phyloP scores from a whole-genome alignment of 2,329 filamentous ascomycete genomes.

The Alternaria ethzedia region DNA sequence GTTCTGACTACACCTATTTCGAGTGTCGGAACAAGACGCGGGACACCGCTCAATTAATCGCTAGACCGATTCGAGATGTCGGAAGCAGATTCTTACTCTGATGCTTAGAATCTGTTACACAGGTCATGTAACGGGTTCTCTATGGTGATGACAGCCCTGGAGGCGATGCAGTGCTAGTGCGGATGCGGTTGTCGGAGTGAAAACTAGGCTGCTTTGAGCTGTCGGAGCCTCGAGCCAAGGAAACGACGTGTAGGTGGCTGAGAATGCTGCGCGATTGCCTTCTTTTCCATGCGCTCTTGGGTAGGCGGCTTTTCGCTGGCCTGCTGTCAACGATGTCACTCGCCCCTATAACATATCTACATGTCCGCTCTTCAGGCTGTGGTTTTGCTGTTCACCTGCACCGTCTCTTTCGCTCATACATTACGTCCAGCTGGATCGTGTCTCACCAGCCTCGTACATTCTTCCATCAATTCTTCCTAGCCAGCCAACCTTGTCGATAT shows the following conservation, averaged over 20 bases:
- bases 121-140: not conserved
- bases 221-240: not conserved
- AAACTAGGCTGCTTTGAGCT: not conserved
- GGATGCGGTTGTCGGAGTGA: not conserved
- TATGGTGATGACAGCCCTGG: not conserved
- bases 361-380: accelerated
- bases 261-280: not conserved
- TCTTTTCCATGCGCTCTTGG: not conserved
- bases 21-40: not conserved
- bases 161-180: not conserved
- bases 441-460: too few species aligned
- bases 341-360: not conserved
- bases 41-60: not conserved
- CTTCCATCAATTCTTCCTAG: too few species aligned
- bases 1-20: not conserved
- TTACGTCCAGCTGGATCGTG: too few species aligned
- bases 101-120: not conserved
- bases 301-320: accelerated
- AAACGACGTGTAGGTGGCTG: not conserved
- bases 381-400: not conserved
- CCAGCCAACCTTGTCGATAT: too few species aligned
- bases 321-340: not conserved
- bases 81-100: not conserved
- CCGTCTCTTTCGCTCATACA: not conserved
- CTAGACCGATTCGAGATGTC: not conserved